Evolutionary conservation across 257 asterid species (phyloP), one percentile per base, ranked within the genome.

Genomic region (Sherardia arvensis): DNA sequence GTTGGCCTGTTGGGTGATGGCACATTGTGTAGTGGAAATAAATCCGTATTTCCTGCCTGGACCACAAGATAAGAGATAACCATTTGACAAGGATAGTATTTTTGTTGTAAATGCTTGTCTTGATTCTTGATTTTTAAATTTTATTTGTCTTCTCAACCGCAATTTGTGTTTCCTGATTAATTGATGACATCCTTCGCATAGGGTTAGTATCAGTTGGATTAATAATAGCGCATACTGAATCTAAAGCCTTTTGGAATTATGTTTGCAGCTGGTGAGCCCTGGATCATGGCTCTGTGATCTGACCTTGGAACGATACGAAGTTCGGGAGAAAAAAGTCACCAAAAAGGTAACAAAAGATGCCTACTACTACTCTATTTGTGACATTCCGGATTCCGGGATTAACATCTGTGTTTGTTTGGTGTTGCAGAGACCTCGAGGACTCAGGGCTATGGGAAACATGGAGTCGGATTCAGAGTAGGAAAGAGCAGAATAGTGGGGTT

Each of bases 281-380:
- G 83, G 86, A 17, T 66, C 77, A 25, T 81, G 86, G 83, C 74
- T 81, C 0, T 78, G 86, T 58, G 86, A 81, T 68, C 69, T 81
- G 32, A 64, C 83, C 4, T 51, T 81, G 22, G 86, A 81, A 67
- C 62, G 86, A 4, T 81, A 81, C 22, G 83, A 81, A 64, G 86
- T 81, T 22, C 62, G 83, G 49, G 86, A 81, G 70, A 81, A 81
- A 54, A 81, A 81, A 62, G 81, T 81, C 53, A 59, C 86, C 17
- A 78, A 81, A 72, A 81, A 81, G 86, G 86, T 80, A 77, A 8
- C 2, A 14, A 10, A 26, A 33, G 5, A 20, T 49, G 26, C 56
- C n/a, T 49, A 0, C 47, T 38, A 11, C 47, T 20, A 49, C n/a
- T n/a, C n/a, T n/a, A n/a, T n/a, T n/a, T 2, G 26, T 49, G 26